Evolutionary conservation across 1,139 yeast species (phyloP).

Genomic region (Debaryomyces nepalensis): DNA sequence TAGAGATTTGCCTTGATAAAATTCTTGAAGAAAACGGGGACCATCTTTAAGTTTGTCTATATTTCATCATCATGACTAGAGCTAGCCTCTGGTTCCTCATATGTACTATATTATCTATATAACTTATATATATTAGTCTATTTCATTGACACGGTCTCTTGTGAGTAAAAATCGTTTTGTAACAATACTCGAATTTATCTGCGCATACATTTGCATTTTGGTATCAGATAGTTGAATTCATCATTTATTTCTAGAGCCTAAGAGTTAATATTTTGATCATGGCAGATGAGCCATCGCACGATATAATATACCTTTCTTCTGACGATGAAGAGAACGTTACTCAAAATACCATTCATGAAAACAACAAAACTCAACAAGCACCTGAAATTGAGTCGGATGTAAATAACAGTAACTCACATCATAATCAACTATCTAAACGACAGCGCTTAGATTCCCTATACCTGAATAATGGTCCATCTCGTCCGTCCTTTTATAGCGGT

Average conservation of each 20-base stretch:
- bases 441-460: constrained; percentile 13
- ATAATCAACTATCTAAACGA: constrained; percentile 5
- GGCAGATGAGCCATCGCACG: constrained; percentile 18
- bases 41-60: constrained; percentile 25
- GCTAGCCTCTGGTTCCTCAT: neutral
- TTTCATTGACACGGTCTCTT: neutral
- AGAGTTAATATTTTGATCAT: constrained; percentile 4
- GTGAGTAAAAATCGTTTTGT: neutral
- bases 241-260: neutral
- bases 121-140: constrained; percentile 2
- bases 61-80: constrained; percentile 1
- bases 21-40: constrained; percentile 60
- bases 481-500: neutral
- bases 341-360: neutral
- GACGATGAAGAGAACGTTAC: constrained; percentile 15
- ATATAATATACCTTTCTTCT: constrained; percentile 16
- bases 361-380: neutral
- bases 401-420: neutral
- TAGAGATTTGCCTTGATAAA: constrained; percentile 49
- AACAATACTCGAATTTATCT: constrained; percentile 4
- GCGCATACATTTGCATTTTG: neutral
- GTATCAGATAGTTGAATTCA: neutral
- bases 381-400: neutral
- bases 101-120: constrained; percentile 9
- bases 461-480: constrained; percentile 7